Conservation (phyloP, 1,139 yeast genomes). For the Yamadazyma sp. region DNA sequence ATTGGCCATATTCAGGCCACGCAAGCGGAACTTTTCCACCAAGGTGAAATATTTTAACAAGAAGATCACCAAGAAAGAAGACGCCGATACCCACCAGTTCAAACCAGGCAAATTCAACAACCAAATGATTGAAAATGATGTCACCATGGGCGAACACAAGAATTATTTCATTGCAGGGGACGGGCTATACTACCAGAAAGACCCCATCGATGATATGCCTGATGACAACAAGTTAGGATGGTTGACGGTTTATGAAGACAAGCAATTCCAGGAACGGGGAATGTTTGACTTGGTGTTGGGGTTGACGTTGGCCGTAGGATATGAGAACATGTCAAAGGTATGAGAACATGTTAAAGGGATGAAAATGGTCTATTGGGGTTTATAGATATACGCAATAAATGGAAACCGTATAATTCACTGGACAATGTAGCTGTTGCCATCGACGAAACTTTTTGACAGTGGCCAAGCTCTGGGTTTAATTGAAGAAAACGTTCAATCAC, state of each 20-base stretch:
- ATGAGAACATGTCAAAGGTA: conserved; percentile 26
- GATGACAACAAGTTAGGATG: conserved; percentile 62
- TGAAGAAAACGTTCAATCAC: too few species aligned
- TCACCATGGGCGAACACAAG: conserved; percentile 28
- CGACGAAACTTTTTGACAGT: too few species aligned
- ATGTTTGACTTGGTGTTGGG: conserved; percentile 59
- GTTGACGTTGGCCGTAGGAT: conserved; percentile 54
- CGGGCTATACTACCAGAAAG: conserved; percentile 45
- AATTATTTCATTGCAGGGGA: conserved; percentile 54
- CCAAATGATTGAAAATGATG: conserved; percentile 20
- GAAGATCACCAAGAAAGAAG: conserved; percentile 13
- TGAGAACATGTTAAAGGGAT: conserved; percentile 9
- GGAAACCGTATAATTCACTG: background rate
- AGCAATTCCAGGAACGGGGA: conserved; percentile 33
- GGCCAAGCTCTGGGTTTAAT: too few species aligned
- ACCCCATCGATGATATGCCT: conserved; percentile 60
- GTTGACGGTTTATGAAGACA: conserved; percentile 59
- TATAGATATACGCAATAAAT: background rate
- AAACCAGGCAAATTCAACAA: conserved; percentile 11
- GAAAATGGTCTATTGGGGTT: too few species aligned
- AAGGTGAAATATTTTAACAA: conserved; percentile 32
- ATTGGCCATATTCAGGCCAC: conserved; percentile 53
- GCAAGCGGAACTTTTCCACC: conserved; percentile 45
- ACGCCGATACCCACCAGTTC: conserved; percentile 5
- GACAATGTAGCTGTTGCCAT: background rate